Base-by-base conservation (phyloP, 768 basidiomycete species). In the Rhodotorula kratochvilovae region DNA sequence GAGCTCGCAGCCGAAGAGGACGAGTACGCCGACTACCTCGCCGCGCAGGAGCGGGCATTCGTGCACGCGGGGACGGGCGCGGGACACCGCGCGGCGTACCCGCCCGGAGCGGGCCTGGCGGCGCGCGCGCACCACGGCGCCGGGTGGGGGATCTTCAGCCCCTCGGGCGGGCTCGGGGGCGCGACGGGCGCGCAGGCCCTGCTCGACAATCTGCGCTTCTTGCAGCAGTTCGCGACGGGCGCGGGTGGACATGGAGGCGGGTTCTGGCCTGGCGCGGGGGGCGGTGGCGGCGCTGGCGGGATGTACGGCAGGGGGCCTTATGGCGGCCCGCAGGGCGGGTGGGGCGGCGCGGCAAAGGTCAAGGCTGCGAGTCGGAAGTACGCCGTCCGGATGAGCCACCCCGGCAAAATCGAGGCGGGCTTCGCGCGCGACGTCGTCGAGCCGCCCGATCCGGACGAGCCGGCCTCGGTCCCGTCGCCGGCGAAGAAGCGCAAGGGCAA, bases 281-380 rank as follows among this genome's bases (percentile, higher is more conserved):
- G 31, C 7, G 66, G 56, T 2, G 35, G 0, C 13, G 50, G 17
- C 23, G n/a, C n/a, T n/a, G n/a, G n/a, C n/a, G n/a, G n/a, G n/a
- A n/a, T n/a, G n/a, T 25, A 11, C 48, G n/a, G 58, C 46, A 15
- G 45, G 29, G 10, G 35, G 31, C 43, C 15, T n/a, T 4, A 51
- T 16, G 23, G n/a, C 2, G 31, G 45, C 10, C 29, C 57, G 45
- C 0, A 16, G 0, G 54, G 39, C 13, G 65, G 68, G 19, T 70
- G 65, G 67, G 72, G 66, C 23, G 68, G 72, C 27, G 68, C 72
- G 29, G 72, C 60, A 23, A 69, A 63, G 57, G 68, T 62, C 25
- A 43, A 36, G 53, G 63, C 50, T 21, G 72, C 64, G 63, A 57
- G 55, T 29, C 61, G 62, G 42, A 70, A 74, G 60, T 74, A 68